Conservation (phyloP, 202 grass and related monocot species). For the Schoenoplectus tabernaemontani region DNA sequence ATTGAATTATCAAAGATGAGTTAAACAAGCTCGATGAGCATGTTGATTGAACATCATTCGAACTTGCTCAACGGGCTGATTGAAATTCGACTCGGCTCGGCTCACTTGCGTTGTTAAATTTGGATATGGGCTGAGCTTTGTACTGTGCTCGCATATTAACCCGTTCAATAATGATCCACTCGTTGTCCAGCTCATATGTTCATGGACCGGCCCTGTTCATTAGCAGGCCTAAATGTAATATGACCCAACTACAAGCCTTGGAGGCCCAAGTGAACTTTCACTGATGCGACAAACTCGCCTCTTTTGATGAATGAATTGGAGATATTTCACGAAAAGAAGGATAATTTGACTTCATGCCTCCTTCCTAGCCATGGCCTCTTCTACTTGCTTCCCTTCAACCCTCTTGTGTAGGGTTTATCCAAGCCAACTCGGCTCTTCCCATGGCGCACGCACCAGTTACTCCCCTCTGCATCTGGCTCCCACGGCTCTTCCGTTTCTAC, state of each 20-base stretch:
- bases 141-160: too few species aligned
- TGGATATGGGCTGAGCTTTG: too few species aligned
- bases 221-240: too few species aligned
- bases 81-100: too few species aligned
- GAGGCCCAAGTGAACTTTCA: background rate
- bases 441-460: background rate
- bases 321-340: background rate
- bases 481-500: background rate
- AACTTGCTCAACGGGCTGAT: too few species aligned
- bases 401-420: background rate
- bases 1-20: too few species aligned
- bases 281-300: background rate
- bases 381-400: background rate
- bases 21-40: too few species aligned
- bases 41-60: too few species aligned
- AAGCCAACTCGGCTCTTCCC: background rate
- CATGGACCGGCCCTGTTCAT: too few species aligned
- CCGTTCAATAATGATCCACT: too few species aligned
- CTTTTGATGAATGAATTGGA: background rate
- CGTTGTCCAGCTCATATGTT: too few species aligned
- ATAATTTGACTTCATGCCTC: background rate
- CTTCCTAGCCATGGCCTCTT: constrained; percentile 8
- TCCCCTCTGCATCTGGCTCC: background rate
- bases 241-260: background rate
- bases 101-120: too few species aligned